Base-by-base conservation (phyloP, 108 stramenopile species). In the Cylindrotheca closterium region DNA sequence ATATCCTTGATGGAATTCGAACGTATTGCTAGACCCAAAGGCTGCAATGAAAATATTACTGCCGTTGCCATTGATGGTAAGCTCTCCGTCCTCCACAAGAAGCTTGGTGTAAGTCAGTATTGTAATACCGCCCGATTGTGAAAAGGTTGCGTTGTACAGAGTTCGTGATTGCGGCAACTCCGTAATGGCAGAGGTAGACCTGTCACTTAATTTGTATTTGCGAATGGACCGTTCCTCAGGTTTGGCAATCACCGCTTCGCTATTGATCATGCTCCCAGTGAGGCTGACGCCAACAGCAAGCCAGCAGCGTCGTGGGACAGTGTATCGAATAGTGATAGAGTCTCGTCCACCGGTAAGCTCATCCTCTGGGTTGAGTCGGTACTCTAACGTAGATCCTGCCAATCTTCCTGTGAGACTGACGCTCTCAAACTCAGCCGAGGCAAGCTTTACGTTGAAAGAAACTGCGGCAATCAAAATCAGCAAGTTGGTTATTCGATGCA, bases 91-190 rank as follows among this genome's bases (percentile, higher is more conserved):
- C 63, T 87, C 80, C 8, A 42, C 62, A 37, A 87, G 30, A 18
- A 68, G 23, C 66, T 83, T 83, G 33, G 82, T 81, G 68, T 80
- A 88, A 32, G 55, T 73, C 79, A 88, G 58, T 1, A 60, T 51
- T 10, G 80, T 83, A 32, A 63, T 42, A 23, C 58, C 65, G 7
- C 51, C 55, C 23, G 75, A 65, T 60, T 79, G 78, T 26, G 27
- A 22, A 31, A 81, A 67, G 49, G 47, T 52, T 2, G 78, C 56
- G 47, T 77, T 61, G 0, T 51, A 61, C 56, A 87, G 47, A 0
- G 86, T 87, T 54, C 83, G 86, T 8, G 51, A 47, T 12, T 54
- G 57, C 1, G 54, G 52, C 63, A 81, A 58, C 7, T 46, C 51
- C 2, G 24, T 53, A 27, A 81, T 65, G 4, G 33, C 77, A 63